Evolutionary conservation across 805 yeast genomes (phyloP).

Genomic region (Suhomyces sp.): DNA sequence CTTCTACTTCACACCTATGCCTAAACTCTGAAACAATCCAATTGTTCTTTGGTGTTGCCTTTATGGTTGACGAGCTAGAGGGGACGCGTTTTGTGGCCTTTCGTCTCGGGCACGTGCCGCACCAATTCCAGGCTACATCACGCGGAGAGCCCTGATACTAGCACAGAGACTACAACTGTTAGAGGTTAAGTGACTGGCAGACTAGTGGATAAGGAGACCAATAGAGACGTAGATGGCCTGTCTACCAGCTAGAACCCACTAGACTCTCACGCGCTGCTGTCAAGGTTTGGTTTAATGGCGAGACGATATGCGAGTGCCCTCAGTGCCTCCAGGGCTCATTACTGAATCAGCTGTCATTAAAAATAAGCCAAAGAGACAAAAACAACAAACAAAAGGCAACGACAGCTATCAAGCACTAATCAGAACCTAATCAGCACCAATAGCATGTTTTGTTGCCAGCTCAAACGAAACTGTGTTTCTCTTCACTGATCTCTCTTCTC

Average conservation of each 20-base stretch:
- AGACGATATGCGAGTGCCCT: background rate
- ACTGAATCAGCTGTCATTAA: background rate
- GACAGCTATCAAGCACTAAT: too few species aligned
- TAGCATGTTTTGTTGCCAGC: too few species aligned
- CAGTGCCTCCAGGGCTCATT: background rate
- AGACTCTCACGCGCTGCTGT: too few species aligned
- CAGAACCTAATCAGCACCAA: too few species aligned
- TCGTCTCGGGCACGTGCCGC: slow-evolving; percentile 4
- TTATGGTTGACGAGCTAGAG: background rate
- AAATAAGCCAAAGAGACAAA: background rate
- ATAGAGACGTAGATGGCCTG: too few species aligned
- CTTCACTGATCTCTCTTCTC: background rate
- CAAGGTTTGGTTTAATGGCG: too few species aligned
- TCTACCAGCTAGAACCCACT: too few species aligned
- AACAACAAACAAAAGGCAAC: background rate
- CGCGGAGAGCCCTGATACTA: background rate
- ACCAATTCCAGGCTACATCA: background rate
- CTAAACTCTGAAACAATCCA: background rate
- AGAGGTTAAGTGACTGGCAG: too few species aligned
- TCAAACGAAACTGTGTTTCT: background rate
- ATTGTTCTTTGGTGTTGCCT: background rate
- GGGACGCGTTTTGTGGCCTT: slow-evolving; percentile 5
- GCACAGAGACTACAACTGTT: too few species aligned
- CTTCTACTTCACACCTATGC: background rate
- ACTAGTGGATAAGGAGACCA: too few species aligned